Evolutionary conservation across 2,329 filamentous ascomycete genomes (phyloP).

Genomic region (Samsoniella hepiali): DNA sequence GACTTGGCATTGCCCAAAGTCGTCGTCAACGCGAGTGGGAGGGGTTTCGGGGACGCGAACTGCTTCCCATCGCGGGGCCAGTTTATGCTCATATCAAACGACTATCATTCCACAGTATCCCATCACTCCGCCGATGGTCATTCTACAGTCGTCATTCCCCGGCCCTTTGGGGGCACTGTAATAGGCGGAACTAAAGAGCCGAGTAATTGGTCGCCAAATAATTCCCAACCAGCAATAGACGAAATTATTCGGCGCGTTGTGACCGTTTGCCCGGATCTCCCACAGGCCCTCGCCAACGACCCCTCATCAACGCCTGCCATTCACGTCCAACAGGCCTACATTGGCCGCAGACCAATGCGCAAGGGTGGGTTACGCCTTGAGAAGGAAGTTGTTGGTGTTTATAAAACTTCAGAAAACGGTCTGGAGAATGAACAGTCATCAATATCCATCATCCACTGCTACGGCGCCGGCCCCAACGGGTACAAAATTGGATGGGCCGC

Average conservation of each 20-base stretch:
- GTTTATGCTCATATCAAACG: background rate
- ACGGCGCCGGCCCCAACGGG: conserved; percentile 12
- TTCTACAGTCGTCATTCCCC: conserved; percentile 9
- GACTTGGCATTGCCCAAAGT: background rate
- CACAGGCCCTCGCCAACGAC: background rate
- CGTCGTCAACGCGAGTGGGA: conserved; percentile 12
- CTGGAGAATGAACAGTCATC: background rate
- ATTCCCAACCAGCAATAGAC: background rate
- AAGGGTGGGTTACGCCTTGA: conserved; percentile 12
- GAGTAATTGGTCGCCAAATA: background rate
- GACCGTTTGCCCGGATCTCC: conserved; percentile 5
- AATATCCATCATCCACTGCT: conserved; percentile 8
- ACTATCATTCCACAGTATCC: background rate
- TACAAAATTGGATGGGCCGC: conserved; percentile 15
- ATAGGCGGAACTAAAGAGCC: conserved; percentile 16
- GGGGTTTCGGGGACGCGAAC: conserved; percentile 2
- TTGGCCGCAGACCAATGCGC: conserved; percentile 15
- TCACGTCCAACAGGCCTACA: background rate
- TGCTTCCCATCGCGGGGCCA: conserved; percentile 13
- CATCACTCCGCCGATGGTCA: conserved; percentile 9
- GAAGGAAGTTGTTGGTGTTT: background rate
- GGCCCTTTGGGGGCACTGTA: background rate
- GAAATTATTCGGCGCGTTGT: background rate
- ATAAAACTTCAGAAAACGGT: background rate
- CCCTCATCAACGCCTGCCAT: background rate